A percentile compares a stretch with the other conserved stretches of the same genome.
Conservation (phyloP, 2,329 filamentous ascomycete genomes). For the Drechslerella coelobrocha region DNA sequence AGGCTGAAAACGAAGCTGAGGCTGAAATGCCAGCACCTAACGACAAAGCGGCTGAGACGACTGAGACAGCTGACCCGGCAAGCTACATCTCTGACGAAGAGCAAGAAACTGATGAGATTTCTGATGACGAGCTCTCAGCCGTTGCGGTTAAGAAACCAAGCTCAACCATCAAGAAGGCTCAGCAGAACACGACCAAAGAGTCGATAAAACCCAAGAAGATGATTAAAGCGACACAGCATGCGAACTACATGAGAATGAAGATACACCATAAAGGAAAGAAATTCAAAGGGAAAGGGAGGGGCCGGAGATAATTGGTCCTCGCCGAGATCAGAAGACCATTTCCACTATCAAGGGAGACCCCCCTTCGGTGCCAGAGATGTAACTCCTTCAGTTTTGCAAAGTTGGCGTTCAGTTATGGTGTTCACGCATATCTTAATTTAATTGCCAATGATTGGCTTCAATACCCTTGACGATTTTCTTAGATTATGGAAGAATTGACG, state of each 20-base stretch:
- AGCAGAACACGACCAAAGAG: not conserved
- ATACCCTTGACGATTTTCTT: not conserved
- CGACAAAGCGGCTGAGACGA: not conserved
- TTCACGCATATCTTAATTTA: too few species aligned
- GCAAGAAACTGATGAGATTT: slow-evolving; percentile 2
- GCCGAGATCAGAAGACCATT: not conserved
- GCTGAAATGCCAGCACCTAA: not conserved
- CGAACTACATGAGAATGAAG: slow-evolving; percentile 42
- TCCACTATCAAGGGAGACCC: not conserved
- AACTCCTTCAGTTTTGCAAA: too few species aligned
- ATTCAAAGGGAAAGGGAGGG: slow-evolving; percentile 30
- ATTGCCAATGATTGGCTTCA: not conserved
- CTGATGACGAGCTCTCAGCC: slow-evolving; percentile 32
- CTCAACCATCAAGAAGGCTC: not conserved
- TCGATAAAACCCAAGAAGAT: slow-evolving; percentile 3
- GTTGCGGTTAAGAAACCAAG: not conserved
- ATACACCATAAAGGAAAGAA: slow-evolving; percentile 39
- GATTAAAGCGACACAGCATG: slow-evolving; percentile 30
- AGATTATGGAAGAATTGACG: too few species aligned
- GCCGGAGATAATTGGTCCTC: slow-evolving; percentile 13
- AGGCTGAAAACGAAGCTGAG: not conserved
- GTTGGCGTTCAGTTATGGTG: too few species aligned
- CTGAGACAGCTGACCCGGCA: not conserved
- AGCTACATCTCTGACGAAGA: slow-evolving; percentile 4
- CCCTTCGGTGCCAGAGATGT: too few species aligned